phyloP scores from a whole-genome alignment of 345 rosid genomes.

The Gossypioides kirkii region DNA sequence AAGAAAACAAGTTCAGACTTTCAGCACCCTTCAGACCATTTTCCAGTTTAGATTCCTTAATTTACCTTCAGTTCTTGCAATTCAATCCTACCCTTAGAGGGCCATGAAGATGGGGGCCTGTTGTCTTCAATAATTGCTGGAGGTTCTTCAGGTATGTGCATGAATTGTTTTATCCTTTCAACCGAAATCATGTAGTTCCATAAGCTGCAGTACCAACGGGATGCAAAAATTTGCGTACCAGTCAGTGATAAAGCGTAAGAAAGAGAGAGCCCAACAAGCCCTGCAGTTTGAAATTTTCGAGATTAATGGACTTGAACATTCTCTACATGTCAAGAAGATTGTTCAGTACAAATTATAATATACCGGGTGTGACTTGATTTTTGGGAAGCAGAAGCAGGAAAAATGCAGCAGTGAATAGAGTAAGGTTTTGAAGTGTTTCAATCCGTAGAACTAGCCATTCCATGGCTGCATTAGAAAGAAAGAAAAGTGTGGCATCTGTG shows the following conservation, averaged over 20 bases:
- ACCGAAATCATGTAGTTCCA: conserved; percentile 66
- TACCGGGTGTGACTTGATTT: conserved; percentile 53
- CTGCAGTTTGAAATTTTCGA: conserved; percentile 24
- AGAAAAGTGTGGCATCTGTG: conserved; percentile 63
- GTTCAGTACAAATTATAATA: background rate
- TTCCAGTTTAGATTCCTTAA: background rate
- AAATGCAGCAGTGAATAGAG: conserved; percentile 64
- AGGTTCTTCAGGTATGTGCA: conserved; percentile 59
- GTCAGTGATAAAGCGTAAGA: conserved; percentile 69
- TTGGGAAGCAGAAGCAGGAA: conserved; percentile 68
- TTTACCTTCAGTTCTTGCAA: conserved; percentile 58
- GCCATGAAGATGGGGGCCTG: conserved; percentile 66
- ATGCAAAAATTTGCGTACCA: conserved; percentile 43
- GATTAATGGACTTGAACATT: background rate
- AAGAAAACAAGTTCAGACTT: background rate
- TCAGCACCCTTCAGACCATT: background rate
- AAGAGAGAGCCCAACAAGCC: conserved; percentile 66
- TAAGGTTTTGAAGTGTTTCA: conserved; percentile 65
- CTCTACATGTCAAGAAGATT: background rate
- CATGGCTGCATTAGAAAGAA: conserved; percentile 67
- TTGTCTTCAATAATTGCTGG: conserved; percentile 51
- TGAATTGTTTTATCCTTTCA: conserved; percentile 71
- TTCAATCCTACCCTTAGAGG: conserved; percentile 59
- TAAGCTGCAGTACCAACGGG: conserved; percentile 56
- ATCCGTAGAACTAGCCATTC: conserved; percentile 79